Conservation (phyloP, 1,284 basidiomycete genomes). For the Heterobasidion occidentale region DNA sequence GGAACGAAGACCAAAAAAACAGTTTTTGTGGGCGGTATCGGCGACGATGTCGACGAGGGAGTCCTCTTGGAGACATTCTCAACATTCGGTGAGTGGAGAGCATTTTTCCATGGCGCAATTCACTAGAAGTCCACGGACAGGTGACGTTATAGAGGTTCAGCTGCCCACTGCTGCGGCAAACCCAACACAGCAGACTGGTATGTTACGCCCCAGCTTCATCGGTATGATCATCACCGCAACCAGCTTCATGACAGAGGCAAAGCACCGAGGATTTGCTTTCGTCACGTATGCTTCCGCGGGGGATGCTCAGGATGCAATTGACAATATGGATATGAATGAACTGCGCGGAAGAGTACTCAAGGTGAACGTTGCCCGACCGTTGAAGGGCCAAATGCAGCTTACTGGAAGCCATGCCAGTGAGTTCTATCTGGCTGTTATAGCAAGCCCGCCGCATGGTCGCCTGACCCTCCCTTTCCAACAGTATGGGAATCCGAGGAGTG, state of each 20-base stretch:
- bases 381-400: conserved; percentile 57
- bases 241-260: conserved; percentile 40
- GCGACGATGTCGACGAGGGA: conserved; percentile 67
- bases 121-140: conserved; percentile 28
- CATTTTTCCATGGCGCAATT: background rate
- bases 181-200: conserved; percentile 46
- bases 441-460: too few species aligned
- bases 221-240: conserved; percentile 6
- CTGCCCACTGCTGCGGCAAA: conserved; percentile 62
- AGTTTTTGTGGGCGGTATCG: conserved; percentile 69
- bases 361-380: conserved; percentile 70
- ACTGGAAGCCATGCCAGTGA: conserved; percentile 67
- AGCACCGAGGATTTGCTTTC: conserved; percentile 79
- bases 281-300: conserved; percentile 68
- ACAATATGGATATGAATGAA: conserved; percentile 86
- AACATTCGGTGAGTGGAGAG: conserved; percentile 55
- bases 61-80: conserved; percentile 63
- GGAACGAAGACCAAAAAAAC: conserved; percentile 77
- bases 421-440: conserved; percentile 18
- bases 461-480: conserved; percentile 17
- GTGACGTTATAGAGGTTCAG: conserved; percentile 77
- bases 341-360: conserved; percentile 65
- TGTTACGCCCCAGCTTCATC: conserved; percentile 7
- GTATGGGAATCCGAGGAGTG: conserved; percentile 87
- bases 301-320: conserved; percentile 81